These are phyloP conservation scores for Ganoderma boninense DNA, from an alignment of 1,284 basidiomycete species.

Conservation along the genomic window DNA sequence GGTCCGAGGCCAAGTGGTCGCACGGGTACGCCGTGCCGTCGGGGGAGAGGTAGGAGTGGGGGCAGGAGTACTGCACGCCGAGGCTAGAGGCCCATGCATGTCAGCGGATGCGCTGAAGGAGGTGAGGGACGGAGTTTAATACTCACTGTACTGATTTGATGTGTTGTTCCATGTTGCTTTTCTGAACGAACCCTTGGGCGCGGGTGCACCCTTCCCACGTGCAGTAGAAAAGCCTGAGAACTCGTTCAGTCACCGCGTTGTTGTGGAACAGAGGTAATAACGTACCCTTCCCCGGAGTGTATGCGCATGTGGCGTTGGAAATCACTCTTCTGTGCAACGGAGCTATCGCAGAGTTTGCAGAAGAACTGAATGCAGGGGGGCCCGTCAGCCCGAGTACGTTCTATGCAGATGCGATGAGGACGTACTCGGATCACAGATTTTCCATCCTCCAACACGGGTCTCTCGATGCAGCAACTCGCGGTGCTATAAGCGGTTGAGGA, in stretches of 20 bases:
- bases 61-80: background rate
- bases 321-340: background rate
- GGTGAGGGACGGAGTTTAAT: too few species aligned
- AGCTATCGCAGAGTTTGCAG: background rate
- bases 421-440: background rate
- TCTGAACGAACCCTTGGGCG: background rate
- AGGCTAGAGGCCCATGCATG: background rate
- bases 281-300: background rate
- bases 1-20: background rate
- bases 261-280: background rate
- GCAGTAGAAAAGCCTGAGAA: background rate
- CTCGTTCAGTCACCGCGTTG: background rate
- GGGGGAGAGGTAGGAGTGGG: background rate
- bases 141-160: background rate
- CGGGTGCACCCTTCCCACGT: background rate
- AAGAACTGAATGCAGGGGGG: background rate
- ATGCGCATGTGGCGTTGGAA: background rate
- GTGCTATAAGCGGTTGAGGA: background rate
- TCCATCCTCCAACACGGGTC: background rate
- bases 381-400: background rate
- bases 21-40: background rate
- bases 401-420: background rate
- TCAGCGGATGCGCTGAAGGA: background rate
- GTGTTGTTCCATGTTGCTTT: background rate
- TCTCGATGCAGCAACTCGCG: background rate